Evolutionary conservation across 495 filamentous ascomycete species (phyloP).

Genomic region (Penicillium simplicissimum): DNA sequence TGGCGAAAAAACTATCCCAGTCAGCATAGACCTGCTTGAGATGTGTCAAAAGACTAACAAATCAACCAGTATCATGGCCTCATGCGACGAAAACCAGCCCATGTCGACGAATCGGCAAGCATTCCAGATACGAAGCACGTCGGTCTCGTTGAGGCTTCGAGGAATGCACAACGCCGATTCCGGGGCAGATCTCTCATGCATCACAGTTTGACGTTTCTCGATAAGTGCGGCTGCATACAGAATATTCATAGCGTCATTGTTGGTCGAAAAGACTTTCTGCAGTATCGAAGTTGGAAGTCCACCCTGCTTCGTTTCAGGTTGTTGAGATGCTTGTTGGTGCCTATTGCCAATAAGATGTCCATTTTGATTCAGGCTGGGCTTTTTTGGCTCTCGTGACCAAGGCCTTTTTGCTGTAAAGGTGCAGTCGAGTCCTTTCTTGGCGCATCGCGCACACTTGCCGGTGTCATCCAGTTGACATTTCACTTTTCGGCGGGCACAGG

Average conservation of each 20-base stretch:
- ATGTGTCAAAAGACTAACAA: slow-evolving; percentile 12
- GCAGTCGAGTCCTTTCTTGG: slow-evolving; percentile 23
- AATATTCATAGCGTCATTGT: slow-evolving; percentile 40
- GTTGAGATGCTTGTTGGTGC: neutral
- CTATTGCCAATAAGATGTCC: neutral
- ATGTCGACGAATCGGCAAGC: slow-evolving; percentile 44
- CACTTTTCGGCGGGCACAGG: slow-evolving; percentile 32
- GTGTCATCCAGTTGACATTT: slow-evolving; percentile 22
- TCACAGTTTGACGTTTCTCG: slow-evolving; percentile 3
- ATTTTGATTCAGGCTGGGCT: neutral
- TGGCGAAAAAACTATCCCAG: slow-evolving; percentile 33
- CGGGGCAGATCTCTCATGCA: neutral
- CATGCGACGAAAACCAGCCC: slow-evolving; percentile 44
- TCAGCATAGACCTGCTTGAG: neutral
- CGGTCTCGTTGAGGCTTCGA: slow-evolving; percentile 12
- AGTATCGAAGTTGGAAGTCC: slow-evolving; percentile 21
- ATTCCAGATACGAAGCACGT: slow-evolving; percentile 37
- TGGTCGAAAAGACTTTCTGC: slow-evolving; percentile 27
- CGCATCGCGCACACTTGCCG: slow-evolving; percentile 24
- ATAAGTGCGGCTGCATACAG: slow-evolving; percentile 37
- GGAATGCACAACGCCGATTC: neutral
- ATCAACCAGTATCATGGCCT: slow-evolving; percentile 33
- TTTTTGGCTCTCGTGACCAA: slow-evolving; percentile 21
- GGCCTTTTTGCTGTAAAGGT: slow-evolving; percentile 24
- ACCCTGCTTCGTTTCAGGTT: slow-evolving; percentile 6